These are phyloP conservation scores for Sugiyamaella valdiviana DNA, from an alignment of 805 yeast species.

Conservation along the genomic window DNA sequence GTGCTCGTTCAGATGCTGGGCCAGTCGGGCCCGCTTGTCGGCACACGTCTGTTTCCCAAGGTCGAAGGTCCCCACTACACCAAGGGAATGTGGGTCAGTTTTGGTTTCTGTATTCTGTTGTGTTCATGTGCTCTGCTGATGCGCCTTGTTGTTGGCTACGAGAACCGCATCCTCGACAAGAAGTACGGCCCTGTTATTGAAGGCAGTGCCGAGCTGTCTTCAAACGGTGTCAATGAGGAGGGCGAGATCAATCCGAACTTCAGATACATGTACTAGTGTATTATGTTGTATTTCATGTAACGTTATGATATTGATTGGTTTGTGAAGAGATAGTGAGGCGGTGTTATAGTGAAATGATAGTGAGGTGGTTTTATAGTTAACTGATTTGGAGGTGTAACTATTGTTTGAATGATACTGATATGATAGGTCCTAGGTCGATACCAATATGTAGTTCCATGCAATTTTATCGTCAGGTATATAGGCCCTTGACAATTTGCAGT, in stretches of 20 bases:
- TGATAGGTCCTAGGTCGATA: no score
- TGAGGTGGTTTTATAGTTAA: no score
- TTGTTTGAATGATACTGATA: no score
- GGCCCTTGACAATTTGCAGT: no score
- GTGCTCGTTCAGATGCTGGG: conserved; percentile 28
- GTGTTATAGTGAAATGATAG: no score
- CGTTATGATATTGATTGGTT: no score
- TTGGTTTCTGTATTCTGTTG: conserved; percentile 18
- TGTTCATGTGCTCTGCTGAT: conserved; percentile 16
- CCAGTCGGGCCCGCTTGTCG: conserved; percentile 31
- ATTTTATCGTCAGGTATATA: no score
- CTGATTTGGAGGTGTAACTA: no score
- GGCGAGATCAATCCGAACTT: conserved; percentile 14
- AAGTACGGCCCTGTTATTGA: conserved; percentile 18
- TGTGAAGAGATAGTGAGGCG: no score
- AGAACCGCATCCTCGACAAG: conserved; percentile 19
- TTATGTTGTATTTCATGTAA: background rate
- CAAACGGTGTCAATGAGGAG: conserved; percentile 7
- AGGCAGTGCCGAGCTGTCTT: conserved; percentile 3
- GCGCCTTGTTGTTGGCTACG: conserved; percentile 5
- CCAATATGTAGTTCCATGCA: no score
- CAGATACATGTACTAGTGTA: conserved; percentile 11
- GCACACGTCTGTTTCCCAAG: conserved; percentile 27
- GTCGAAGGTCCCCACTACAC: conserved; percentile 22
- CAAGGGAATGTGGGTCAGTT: conserved; percentile 24